Evolutionary conservation across 176 grass and related monocot genomes (phyloP).

Genomic region (Sorghum bicolor): DNA sequence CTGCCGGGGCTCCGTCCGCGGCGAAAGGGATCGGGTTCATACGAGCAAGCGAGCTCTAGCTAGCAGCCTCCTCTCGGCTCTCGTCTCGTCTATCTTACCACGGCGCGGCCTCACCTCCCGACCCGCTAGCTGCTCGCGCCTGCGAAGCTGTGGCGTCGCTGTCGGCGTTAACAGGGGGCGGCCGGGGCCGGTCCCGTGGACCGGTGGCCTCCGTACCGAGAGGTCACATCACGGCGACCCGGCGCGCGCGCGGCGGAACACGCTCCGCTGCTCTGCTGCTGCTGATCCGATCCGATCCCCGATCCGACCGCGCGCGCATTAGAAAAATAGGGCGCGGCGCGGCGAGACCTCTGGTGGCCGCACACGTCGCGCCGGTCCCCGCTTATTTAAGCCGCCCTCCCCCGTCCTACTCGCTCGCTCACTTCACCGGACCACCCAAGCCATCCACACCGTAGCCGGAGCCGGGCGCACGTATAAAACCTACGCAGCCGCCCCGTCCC

Average conservation of each 20-base stretch:
- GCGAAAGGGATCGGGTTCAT: constrained; percentile 22
- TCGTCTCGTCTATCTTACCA: no score
- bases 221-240: neutral
- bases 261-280: no score
- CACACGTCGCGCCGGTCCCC: neutral
- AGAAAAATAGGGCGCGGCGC: neutral
- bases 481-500: neutral
- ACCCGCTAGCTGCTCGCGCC: no score
- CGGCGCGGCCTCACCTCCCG: no score
- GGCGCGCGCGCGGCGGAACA: neutral
- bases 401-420: neutral
- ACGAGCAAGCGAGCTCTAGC: neutral
- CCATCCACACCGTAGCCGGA: no score
- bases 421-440: neutral
- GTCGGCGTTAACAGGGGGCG: constrained; percentile 2
- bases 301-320: neutral
- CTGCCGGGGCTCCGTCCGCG: neutral
- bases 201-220: neutral
- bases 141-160: constrained; percentile 2
- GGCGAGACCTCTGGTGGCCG: neutral
- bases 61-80: no score
- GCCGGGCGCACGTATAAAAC: neutral
- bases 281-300: neutral
- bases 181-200: no score
- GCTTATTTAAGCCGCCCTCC: neutral